phyloP scores from a whole-genome alignment of 768 basidiomycete genomes.

The Cyclocybe aegerita region DNA sequence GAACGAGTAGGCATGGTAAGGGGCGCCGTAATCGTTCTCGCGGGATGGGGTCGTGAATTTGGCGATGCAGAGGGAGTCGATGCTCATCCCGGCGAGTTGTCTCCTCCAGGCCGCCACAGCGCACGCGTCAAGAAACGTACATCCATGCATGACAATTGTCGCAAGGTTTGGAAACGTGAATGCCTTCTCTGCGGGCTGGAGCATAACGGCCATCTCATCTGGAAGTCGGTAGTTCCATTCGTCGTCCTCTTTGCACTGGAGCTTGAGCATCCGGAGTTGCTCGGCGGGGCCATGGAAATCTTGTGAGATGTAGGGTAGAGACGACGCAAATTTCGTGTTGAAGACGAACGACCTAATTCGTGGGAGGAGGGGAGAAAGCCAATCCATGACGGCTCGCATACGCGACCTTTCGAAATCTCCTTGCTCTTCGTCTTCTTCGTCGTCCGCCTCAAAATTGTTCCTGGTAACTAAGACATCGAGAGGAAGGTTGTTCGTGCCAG shows the following conservation, averaged over 20 bases:
- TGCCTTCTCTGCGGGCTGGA: not conserved
- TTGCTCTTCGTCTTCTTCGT: too few relatives aligned
- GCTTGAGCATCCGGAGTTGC: not conserved
- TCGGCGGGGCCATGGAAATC: not conserved
- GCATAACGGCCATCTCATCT: too few relatives aligned
- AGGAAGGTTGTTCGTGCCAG: too few relatives aligned
- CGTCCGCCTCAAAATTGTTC: too few relatives aligned
- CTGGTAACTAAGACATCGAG: too few relatives aligned
- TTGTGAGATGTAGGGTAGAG: not conserved
- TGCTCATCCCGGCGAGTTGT: not conserved
- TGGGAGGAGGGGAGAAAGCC: too few relatives aligned
- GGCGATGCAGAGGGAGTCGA: constrained; percentile 3
- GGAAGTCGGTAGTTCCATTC: not conserved
- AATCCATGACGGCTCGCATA: too few relatives aligned
- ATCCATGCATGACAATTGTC: constrained; percentile 1
- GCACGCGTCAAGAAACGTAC: not conserved
- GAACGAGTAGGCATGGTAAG: not conserved
- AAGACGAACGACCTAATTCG: too few relatives aligned
- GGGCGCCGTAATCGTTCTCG: not conserved
- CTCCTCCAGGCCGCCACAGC: not conserved
- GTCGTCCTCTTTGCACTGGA: not conserved
- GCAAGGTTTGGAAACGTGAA: not conserved
- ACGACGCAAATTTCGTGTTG: not conserved
- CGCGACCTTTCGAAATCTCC: too few relatives aligned
- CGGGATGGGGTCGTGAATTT: not conserved